phyloP scores from a whole-genome alignment of 1,139 yeast species.

The Magnusiomyces paraingens region DNA sequence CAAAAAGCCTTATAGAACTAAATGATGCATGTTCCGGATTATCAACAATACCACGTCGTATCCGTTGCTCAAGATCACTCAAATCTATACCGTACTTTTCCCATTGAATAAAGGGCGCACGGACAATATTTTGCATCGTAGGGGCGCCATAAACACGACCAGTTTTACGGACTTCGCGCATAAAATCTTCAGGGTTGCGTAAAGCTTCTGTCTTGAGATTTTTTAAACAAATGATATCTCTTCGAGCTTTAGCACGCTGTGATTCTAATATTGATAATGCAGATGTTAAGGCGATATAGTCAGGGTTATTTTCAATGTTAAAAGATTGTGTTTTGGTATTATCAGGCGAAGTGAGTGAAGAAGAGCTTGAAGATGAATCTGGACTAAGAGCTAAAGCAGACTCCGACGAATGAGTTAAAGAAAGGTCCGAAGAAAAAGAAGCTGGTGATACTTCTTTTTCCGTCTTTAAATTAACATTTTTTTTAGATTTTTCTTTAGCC shows the following conservation, averaged over 20 bases:
- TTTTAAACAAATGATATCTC: conserved; percentile 25
- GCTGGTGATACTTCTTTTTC: background rate
- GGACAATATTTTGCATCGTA: conserved; percentile 8
- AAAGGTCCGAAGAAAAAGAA: background rate
- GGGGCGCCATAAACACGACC: conserved; percentile 24
- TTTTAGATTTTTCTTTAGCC: background rate
- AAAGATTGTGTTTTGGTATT: background rate
- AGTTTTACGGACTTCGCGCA: conserved; percentile 19
- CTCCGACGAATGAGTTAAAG: background rate
- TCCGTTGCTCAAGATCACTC: conserved; percentile 4
- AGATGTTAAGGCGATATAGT: conserved; percentile 30
- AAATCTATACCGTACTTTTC: conserved; percentile 9
- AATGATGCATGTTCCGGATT: background rate
- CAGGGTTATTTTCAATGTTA: conserved; percentile 23
- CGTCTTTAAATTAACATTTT: background rate
- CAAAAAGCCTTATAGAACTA: conserved; percentile 6
- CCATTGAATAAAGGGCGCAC: conserved; percentile 10
- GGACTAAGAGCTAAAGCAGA: background rate
- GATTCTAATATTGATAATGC: conserved; percentile 25
- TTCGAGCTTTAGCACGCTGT: conserved; percentile 24
- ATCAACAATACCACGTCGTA: conserved; percentile 8
- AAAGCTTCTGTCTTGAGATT: conserved; percentile 25
- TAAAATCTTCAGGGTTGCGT: conserved; percentile 24
- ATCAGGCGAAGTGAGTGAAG: background rate
- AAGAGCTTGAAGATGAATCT: background rate